Percentiles rank a stretch among this genome's conserved stretches.
Conservation (phyloP, 106 monocot genomes). For the Gastrodia elata region DNA sequence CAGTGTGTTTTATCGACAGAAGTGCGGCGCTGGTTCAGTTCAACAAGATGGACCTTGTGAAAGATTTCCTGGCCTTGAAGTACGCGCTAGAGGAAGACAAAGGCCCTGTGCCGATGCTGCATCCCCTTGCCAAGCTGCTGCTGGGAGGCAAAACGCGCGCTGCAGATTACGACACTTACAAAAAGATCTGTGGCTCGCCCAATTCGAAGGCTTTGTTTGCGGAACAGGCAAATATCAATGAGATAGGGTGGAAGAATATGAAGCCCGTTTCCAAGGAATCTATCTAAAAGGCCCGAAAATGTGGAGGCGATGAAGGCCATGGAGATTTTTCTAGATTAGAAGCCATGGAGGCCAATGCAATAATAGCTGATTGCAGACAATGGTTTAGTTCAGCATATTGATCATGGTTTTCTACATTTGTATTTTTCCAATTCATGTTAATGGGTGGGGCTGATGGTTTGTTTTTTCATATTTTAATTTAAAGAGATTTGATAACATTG, state of each 20-base stretch:
- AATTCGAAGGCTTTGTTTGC: constrained; percentile 54
- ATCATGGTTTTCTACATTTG: no score
- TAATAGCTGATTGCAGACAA: no score
- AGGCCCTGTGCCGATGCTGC: constrained; percentile 52
- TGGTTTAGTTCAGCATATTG: no score
- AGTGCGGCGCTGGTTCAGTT: constrained; percentile 77
- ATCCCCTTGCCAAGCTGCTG: constrained; percentile 62
- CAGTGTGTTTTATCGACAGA: constrained; percentile 63
- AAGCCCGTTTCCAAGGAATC: neutral
- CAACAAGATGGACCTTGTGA: constrained; percentile 44
- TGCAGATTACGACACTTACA: constrained; percentile 67
- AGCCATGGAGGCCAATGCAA: no score
- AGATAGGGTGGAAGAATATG: constrained; percentile 43
- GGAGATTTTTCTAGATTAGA: no score
- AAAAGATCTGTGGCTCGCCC: constrained; percentile 50
- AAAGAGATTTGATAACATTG: no score
- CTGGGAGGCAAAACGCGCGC: constrained; percentile 77
- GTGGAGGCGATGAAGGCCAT: no score
- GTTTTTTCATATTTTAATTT: no score
- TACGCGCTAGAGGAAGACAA: constrained; percentile 54
- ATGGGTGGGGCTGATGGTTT: no score
- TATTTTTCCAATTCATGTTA: no score
- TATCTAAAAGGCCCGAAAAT: no score
- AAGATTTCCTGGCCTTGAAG: constrained; percentile 70
- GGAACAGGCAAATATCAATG: constrained; percentile 71